These are phyloP conservation scores for Avena sativa DNA, from an alignment of 176 grass and related monocot genomes.

Conservation along the genomic window DNA sequence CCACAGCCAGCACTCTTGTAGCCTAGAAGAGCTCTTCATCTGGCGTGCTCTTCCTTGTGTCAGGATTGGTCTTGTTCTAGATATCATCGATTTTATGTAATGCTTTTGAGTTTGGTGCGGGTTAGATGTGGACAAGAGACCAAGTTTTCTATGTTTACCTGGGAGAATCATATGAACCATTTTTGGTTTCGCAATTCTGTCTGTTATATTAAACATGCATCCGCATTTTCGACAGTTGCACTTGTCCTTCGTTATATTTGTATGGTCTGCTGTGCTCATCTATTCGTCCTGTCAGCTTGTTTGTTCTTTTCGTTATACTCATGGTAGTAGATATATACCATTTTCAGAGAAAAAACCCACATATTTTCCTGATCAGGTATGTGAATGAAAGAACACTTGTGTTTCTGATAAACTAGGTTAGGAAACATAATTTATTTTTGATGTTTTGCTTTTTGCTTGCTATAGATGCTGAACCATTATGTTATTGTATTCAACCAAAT, in stretches of 20 bases:
- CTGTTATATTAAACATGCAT: slow-evolving; percentile 40
- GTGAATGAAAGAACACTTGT: too few relatives aligned
- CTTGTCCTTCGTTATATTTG: neutral
- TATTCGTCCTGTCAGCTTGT: neutral
- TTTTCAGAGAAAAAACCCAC: too few relatives aligned
- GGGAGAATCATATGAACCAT: slow-evolving; percentile 48
- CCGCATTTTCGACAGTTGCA: slow-evolving; percentile 23
- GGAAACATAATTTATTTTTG: too few relatives aligned
- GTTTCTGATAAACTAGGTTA: too few relatives aligned
- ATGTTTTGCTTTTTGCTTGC: too few relatives aligned
- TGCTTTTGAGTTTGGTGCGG: slow-evolving; percentile 43
- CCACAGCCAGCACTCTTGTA: slow-evolving; percentile 85
- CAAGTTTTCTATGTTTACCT: slow-evolving; percentile 55
- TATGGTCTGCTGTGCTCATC: neutral
- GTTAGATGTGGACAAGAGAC: slow-evolving; percentile 53
- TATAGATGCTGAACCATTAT: too few relatives aligned
- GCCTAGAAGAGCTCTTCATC: slow-evolving; percentile 53
- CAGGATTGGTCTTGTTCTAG: slow-evolving; percentile 38
- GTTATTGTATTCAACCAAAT: too few relatives aligned
- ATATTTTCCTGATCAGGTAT: too few relatives aligned
- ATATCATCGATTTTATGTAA: slow-evolving; percentile 51
- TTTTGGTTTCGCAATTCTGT: slow-evolving; percentile 50
- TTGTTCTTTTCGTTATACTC: neutral
- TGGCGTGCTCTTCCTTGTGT: slow-evolving; percentile 10
- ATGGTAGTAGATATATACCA: too few relatives aligned